phyloP scores from a whole-genome alignment of 495 filamentous ascomycete genomes.

The Parachaetomium inaequale region DNA sequence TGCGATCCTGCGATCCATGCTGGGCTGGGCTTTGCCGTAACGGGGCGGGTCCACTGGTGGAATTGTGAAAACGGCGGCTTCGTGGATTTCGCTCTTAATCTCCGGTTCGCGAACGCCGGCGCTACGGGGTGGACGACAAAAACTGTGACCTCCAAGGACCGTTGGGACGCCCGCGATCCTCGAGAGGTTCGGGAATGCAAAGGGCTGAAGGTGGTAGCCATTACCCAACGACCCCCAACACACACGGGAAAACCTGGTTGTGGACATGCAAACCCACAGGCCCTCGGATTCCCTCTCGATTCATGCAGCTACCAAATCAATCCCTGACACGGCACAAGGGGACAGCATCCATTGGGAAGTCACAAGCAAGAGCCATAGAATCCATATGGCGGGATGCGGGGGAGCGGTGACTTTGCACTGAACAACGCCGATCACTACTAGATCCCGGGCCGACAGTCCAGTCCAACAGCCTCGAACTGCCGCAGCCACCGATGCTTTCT shows the following conservation, averaged over 20 bases:
- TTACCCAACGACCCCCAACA: not conserved
- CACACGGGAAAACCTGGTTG: not conserved
- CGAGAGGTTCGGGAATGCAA: not conserved
- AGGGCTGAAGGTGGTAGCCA: not conserved
- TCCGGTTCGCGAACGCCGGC: not conserved
- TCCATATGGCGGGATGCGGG: not conserved
- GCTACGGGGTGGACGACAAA: no score
- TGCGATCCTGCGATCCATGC: not conserved
- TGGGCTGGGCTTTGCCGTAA: not conserved
- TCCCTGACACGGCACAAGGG: not conserved
- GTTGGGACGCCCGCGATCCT: no score
- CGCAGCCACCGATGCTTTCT: not conserved
- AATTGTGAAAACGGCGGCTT: not conserved
- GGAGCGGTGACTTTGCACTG: not conserved
- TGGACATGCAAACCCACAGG: not conserved
- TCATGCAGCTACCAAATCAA: not conserved
- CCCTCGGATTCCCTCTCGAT: not conserved
- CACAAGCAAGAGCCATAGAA: not conserved
- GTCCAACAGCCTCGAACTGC: not conserved
- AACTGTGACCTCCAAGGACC: no score
- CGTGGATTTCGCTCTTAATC: not conserved
- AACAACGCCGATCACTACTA: slow-evolving; percentile 1
- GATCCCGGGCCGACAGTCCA: not conserved
- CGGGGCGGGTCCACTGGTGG: not conserved
- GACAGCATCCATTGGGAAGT: not conserved